phyloP scores from a whole-genome alignment of 2,329 filamentous ascomycete species.

The Aaosphaeria arxii region DNA sequence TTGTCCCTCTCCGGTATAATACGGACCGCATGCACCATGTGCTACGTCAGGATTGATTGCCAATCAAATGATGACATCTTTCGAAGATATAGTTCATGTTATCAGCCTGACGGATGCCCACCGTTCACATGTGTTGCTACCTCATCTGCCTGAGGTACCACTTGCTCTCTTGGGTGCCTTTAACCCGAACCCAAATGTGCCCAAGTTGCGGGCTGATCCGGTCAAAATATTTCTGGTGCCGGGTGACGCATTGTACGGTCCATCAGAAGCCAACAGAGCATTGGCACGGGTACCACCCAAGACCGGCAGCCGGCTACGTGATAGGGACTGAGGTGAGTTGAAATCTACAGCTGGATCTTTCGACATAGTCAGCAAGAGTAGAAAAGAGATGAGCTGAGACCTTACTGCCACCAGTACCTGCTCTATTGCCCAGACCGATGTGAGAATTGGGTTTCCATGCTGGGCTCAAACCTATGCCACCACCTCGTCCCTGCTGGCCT shows the following conservation, averaged over 20 bases:
- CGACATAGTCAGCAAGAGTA: not conserved
- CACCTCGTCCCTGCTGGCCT: slow-evolving; percentile 20
- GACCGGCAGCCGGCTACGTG: slow-evolving; percentile 12
- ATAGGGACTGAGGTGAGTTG: slow-evolving; percentile 19
- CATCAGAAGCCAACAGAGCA: not conserved
- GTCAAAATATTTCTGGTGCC: too few relatives aligned
- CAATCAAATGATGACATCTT: too few relatives aligned
- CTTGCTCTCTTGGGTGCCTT: not conserved
- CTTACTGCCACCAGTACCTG: slow-evolving; percentile 18
- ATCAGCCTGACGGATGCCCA: too few relatives aligned
- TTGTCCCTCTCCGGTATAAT: too few relatives aligned
- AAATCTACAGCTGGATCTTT: slow-evolving; percentile 10
- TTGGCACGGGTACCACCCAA: slow-evolving; percentile 2
- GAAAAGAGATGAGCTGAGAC: not conserved
- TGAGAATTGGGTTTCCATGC: slow-evolving; percentile 19
- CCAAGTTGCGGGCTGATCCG: too few relatives aligned
- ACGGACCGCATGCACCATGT: too few relatives aligned
- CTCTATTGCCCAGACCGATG: slow-evolving; percentile 9
- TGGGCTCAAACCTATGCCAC: slow-evolving; percentile 14
- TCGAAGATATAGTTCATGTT: too few relatives aligned
- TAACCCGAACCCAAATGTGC: not conserved
- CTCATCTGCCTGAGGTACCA: too few relatives aligned
- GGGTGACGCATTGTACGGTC: too few relatives aligned
- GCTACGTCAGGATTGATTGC: too few relatives aligned
- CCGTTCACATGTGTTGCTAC: too few relatives aligned